phyloP scores from a whole-genome alignment of 2,329 filamentous ascomycete species.

The Botrytis medusae region DNA sequence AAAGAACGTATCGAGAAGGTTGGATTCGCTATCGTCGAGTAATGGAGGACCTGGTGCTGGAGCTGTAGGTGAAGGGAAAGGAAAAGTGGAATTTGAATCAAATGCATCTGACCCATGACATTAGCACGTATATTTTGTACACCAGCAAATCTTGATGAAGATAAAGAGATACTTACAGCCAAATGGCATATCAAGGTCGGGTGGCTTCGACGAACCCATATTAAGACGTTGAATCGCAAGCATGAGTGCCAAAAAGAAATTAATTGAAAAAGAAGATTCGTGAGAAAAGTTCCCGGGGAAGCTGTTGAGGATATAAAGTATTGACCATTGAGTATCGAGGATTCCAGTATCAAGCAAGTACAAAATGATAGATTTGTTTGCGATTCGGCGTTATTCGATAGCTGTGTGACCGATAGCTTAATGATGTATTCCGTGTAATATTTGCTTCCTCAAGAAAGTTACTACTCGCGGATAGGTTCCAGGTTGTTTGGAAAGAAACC shows the following conservation, averaged over 20 bases:
- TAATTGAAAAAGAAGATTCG: background rate
- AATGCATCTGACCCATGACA: conserved; percentile 45
- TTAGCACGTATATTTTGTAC: conserved; percentile 11
- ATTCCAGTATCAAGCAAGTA: background rate
- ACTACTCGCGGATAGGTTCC: background rate
- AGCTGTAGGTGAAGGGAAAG: conserved; percentile 56
- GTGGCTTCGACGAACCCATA: conserved; percentile 60
- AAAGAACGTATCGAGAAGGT: conserved; percentile 58
- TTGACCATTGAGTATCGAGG: background rate
- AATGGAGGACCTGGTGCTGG: conserved; percentile 64
- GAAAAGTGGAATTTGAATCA: conserved; percentile 45
- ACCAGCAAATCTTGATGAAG: background rate
- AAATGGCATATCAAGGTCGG: conserved; percentile 60
- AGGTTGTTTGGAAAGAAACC: background rate
- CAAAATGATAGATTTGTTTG: background rate
- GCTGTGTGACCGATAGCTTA: background rate
- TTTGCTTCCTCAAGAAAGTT: background rate
- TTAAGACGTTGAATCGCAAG: conserved; percentile 55
- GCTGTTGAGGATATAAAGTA: background rate
- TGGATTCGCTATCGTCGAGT: conserved; percentile 61
- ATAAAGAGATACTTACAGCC: conserved; percentile 56
- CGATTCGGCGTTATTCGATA: conserved; percentile 2
- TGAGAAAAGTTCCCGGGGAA: background rate
- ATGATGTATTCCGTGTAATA: background rate
- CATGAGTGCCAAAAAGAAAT: conserved; percentile 44